Percentiles rank a stretch among this genome's conserved stretches.
Evolutionary conservation across 768 basidiomycete genomes (phyloP).

Genomic region (Astraeus odoratus): DNA sequence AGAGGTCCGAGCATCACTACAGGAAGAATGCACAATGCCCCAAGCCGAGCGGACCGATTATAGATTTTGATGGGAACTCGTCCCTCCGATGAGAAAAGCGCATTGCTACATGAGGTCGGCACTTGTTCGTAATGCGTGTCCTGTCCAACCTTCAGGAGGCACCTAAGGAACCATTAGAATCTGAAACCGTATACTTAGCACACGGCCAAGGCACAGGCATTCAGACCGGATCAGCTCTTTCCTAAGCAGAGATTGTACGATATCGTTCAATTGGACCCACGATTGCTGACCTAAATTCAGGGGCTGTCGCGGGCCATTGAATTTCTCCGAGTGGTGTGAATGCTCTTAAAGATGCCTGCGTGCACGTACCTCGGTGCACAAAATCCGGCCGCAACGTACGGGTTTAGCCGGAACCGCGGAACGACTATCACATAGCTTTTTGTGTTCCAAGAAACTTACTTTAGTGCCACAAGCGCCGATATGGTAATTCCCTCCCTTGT

Average conservation of each 20-base stretch:
- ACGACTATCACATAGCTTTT: no score
- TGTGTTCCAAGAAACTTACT: no score
- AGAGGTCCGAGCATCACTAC: not conserved
- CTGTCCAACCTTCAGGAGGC: not conserved
- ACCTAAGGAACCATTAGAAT: not conserved
- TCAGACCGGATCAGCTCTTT: not conserved
- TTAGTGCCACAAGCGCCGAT: no score
- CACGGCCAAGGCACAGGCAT: not conserved
- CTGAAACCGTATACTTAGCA: not conserved
- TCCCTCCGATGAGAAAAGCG: no score
- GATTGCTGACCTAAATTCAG: not conserved
- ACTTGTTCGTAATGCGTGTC: not conserved
- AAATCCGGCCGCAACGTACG: no score
- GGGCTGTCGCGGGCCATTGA: not conserved
- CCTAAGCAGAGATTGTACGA: not conserved
- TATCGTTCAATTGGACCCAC: not conserved
- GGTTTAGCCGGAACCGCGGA: no score
- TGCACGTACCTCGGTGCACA: no score
- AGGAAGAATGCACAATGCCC: no score
- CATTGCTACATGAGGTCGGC: conserved; percentile 9
- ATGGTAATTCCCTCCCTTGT: no score
- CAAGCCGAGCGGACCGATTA: no score
- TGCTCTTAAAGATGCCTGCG: no score
- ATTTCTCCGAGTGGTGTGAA: not conserved
- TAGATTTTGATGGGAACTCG: no score